phyloP scores from a whole-genome alignment of 129 eudicot species.

The Deinandra increscens region DNA sequence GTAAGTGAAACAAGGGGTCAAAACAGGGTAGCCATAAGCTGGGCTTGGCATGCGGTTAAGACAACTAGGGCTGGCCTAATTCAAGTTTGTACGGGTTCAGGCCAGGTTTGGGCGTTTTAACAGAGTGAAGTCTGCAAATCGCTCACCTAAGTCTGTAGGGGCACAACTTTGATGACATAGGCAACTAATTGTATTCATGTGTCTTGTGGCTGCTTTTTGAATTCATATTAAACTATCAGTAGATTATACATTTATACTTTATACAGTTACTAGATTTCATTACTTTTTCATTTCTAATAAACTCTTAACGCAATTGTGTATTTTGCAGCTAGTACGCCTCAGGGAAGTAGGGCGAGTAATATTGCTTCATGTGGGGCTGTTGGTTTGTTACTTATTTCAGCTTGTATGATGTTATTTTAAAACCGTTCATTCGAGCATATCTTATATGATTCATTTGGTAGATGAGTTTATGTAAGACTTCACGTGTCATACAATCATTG shows the following conservation, averaged over 20 bases:
- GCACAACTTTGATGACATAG: no score
- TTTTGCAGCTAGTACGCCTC: conserved; percentile 22
- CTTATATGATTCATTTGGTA: conserved; percentile 9
- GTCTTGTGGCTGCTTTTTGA: neutral
- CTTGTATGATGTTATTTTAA: conserved; percentile 36
- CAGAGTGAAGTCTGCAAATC: no score
- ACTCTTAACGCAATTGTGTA: neutral
- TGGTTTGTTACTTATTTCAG: conserved; percentile 35
- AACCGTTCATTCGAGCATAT: neutral
- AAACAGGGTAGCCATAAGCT: no score
- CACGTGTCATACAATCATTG: neutral
- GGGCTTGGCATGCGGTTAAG: no score
- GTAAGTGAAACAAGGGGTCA: no score
- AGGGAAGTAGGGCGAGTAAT: conserved; percentile 32
- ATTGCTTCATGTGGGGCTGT: conserved; percentile 36
- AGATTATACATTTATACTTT: no score
- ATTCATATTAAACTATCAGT: neutral
- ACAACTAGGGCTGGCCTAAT: no score
- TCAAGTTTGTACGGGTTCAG: no score
- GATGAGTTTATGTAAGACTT: neutral
- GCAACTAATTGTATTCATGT: neutral
- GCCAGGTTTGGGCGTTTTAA: no score
- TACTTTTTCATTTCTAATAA: neutral
- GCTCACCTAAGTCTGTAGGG: no score
- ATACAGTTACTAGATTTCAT: neutral